These are phyloP conservation scores for Nigrospora oryzae DNA, from an alignment of 2,329 filamentous ascomycete species.

Conservation along the genomic window DNA sequence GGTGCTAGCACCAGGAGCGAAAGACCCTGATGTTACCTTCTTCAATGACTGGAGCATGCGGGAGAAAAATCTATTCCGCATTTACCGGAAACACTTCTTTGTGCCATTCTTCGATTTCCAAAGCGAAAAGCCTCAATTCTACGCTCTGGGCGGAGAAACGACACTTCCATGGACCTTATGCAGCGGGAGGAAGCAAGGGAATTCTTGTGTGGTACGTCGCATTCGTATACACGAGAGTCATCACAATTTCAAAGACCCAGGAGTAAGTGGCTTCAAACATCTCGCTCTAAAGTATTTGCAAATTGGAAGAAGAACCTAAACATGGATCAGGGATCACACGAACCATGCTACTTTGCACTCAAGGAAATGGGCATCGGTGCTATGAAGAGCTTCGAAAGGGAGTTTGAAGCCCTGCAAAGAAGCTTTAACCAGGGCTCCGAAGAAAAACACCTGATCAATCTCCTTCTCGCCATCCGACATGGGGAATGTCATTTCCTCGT, in stretches of 20 bases:
- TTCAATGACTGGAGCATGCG: not conserved
- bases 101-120: constrained; percentile 1
- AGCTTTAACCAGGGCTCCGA: not conserved
- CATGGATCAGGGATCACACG: too few species aligned
- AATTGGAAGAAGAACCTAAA: too few species aligned
- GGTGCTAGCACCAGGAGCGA: not conserved
- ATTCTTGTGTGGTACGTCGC: not conserved
- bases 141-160: not conserved
- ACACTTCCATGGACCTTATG: not conserved
- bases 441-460: constrained; percentile 5
- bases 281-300: too few species aligned
- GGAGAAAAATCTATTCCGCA: not conserved
- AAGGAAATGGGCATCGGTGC: not conserved
- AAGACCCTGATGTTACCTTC: too few species aligned
- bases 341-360: not conserved
- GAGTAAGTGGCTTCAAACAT: too few species aligned
- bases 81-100: not conserved
- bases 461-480: constrained; percentile 6
- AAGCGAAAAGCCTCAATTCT: not conserved
- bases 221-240: not conserved
- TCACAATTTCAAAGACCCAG: not conserved
- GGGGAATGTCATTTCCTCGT: constrained; percentile 4
- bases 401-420: not conserved
- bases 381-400: not conserved
- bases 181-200: not conserved